Conservation (phyloP, 1,284 basidiomycete genomes). For the Ganoderma lingzhi region DNA sequence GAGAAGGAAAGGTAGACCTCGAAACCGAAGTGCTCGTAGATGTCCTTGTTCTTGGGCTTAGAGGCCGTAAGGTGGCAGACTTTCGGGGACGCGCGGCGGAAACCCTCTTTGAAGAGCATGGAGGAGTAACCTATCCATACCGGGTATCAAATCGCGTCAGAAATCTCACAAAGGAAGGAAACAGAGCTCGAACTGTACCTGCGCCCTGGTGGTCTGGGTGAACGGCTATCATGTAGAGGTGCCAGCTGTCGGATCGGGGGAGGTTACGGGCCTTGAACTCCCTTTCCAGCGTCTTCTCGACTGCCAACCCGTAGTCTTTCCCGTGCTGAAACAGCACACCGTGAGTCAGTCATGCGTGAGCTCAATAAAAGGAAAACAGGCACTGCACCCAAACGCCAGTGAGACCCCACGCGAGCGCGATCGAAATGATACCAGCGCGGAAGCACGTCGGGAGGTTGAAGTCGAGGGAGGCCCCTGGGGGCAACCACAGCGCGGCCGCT, state of each 20-base stretch:
- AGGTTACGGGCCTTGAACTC: not conserved
- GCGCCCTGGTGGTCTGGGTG: not conserved
- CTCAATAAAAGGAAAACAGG: not conserved
- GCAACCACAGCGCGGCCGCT: conserved; percentile 1
- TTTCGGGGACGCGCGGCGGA: not conserved
- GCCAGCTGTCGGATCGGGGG: not conserved
- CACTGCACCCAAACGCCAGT: not conserved
- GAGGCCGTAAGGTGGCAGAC: not conserved
- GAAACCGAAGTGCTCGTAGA: conserved; percentile 5
- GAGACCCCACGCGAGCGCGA: not conserved
- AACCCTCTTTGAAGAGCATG: not conserved
- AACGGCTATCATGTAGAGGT: conserved; percentile 4
- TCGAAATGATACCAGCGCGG: not conserved
- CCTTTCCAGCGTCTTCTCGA: not conserved
- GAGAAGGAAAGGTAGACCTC: not conserved
- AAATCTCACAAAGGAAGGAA: not conserved
- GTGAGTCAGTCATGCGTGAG: not conserved
- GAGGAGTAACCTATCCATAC: not conserved
- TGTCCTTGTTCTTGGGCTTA: not conserved
- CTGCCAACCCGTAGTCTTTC: not conserved
- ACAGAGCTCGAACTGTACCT: not conserved
- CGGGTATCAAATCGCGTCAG: not conserved
- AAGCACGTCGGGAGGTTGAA: not conserved
- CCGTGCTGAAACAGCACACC: not conserved
- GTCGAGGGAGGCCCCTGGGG: not conserved